A percentile compares a stretch with the other conserved stretches of the same genome.
Evolutionary conservation across 1,284 basidiomycete genomes (phyloP).

Genomic region (Cutaneotrichosporon mucoides): DNA sequence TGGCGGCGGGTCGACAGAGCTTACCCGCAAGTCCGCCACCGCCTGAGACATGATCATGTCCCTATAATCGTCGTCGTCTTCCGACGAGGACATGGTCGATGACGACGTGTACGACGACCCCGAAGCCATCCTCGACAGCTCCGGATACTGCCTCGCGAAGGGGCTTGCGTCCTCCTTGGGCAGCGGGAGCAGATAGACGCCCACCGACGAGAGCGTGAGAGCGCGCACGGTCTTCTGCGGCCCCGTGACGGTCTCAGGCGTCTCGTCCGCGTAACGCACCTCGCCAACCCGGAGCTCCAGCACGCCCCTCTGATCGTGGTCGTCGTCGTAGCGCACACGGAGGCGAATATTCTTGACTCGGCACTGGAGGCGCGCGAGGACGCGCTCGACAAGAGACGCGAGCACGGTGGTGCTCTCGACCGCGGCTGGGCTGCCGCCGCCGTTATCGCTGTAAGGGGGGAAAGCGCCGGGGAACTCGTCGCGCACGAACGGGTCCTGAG

Average conservation of each 20-base stretch:
- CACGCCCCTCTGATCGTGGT: conserved; percentile 21
- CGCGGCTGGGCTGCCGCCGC: background rate
- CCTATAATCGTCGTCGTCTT: conserved; percentile 26
- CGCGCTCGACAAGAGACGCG: conserved; percentile 73
- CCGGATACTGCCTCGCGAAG: no score
- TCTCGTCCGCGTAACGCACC: conserved; percentile 44
- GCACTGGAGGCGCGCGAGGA: conserved; percentile 76
- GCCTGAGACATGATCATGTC: conserved; percentile 52
- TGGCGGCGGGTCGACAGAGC: conserved; percentile 7
- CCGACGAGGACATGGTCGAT: conserved; percentile 1
- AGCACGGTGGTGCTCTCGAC: conserved; percentile 68
- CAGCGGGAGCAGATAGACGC: conserved; percentile 23
- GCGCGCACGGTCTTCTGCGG: conserved; percentile 22
- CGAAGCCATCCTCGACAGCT: background rate
- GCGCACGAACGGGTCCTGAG: conserved; percentile 20
- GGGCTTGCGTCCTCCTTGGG: background rate
- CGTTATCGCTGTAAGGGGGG: conserved; percentile 18
- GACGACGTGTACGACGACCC: conserved; percentile 32
- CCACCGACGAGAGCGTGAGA: conserved; percentile 25
- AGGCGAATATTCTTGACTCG: conserved; percentile 65
- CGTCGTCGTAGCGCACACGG: conserved; percentile 31
- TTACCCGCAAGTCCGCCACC: conserved; percentile 50
- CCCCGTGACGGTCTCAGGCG: conserved; percentile 8
- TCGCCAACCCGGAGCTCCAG: conserved; percentile 42
- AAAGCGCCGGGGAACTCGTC: conserved; percentile 40